A percentile compares a stretch with the other conserved stretches of the same genome.
Evolutionary conservation across 441 rosid species (phyloP).

Genomic region (Kokia cookei): DNA sequence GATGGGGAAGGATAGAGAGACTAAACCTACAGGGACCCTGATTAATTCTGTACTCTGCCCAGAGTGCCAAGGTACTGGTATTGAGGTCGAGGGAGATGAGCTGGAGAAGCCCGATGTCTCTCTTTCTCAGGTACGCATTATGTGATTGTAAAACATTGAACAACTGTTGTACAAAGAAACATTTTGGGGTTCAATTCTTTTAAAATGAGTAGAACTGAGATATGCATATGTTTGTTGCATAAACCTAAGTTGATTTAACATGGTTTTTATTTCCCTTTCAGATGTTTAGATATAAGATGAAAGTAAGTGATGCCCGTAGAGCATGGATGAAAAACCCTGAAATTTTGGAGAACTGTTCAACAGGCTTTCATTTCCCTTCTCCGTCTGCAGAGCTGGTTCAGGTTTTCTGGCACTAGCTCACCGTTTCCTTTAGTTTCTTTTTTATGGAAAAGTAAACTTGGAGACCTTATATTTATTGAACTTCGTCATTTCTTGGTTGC

Average conservation of each 20-base stretch:
- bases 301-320: conserved; percentile 69
- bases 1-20: conserved; percentile 27
- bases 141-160: background rate
- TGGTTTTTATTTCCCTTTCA: conserved; percentile 18
- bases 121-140: conserved; percentile 67
- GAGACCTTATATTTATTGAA: background rate
- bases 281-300: conserved; percentile 76
- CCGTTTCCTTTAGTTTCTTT: background rate
- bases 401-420: conserved; percentile 30
- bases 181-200: background rate
- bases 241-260: background rate
- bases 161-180: background rate
- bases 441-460: background rate
- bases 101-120: conserved; percentile 61
- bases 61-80: conserved; percentile 92
- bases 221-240: background rate
- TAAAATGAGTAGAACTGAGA: background rate
- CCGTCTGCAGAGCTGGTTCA: conserved; percentile 27
- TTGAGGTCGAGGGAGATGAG: conserved; percentile 42
- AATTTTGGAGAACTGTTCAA: conserved; percentile 65
- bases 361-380: conserved; percentile 67
- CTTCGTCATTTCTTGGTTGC: conserved; percentile 9
- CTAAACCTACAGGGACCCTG: conserved; percentile 23
- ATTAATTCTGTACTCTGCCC: conserved; percentile 78
- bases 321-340: conserved; percentile 92